A percentile compares a stretch with the other conserved stretches of the same genome.
phyloP scores from a whole-genome alignment of 345 rosid species.

The Gynandropsis gynandra region DNA sequence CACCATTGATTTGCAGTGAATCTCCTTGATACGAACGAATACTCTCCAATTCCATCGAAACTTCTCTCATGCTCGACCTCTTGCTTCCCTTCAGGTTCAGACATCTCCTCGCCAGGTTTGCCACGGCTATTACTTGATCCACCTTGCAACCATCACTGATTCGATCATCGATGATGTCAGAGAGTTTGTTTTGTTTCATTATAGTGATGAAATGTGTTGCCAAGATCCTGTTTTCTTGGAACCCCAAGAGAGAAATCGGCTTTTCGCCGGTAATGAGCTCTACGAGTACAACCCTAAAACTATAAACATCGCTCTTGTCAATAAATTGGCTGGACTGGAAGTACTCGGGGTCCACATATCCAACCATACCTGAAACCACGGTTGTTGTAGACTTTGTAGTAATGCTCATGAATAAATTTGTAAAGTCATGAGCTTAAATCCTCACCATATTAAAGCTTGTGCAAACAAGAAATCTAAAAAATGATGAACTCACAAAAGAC shows the following conservation, averaged over 20 bases:
- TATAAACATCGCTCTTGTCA: conserved; percentile 54
- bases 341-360: conserved; percentile 28
- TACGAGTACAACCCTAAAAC: conserved; percentile 67
- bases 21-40: conserved; percentile 1
- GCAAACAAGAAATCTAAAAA: too few relatives aligned
- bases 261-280: conserved; percentile 47
- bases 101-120: conserved; percentile 28
- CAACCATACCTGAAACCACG: conserved; percentile 22
- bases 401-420: too few relatives aligned
- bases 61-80: conserved; percentile 40
- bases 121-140: conserved; percentile 18
- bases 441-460: too few relatives aligned
- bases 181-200: conserved; percentile 15
- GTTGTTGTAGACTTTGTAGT: too few relatives aligned
- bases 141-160: not conserved
- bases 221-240: conserved; percentile 14
- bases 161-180: conserved; percentile 12
- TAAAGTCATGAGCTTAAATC: too few relatives aligned
- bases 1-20: not conserved
- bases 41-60: conserved; percentile 21
- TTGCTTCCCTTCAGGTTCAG: conserved; percentile 23
- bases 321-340: conserved; percentile 23
- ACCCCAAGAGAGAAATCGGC: not conserved
- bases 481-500: too few relatives aligned
- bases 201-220: conserved; percentile 23